A percentile compares a stretch with the other conserved stretches of the same genome.
These are phyloP conservation scores for Vickermania spadyakhi DNA, from an alignment of 208 protist species.

Conservation along the genomic window DNA sequence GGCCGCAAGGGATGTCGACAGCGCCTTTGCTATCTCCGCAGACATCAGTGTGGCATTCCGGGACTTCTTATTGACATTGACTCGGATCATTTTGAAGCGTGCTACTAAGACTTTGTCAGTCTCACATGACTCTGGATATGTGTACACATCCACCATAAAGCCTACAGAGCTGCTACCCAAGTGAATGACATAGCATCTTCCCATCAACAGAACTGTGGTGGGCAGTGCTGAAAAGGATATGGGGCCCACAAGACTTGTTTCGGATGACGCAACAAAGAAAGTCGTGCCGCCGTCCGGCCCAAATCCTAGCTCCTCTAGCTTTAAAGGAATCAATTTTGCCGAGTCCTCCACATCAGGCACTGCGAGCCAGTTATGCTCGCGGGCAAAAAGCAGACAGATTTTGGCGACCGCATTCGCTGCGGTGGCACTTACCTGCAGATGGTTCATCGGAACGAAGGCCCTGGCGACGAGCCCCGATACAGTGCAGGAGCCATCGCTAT, in stretches of 20 bases:
- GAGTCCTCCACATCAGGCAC: slow-evolving; percentile 3
- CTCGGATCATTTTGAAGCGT: not conserved
- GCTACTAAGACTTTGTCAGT: not conserved
- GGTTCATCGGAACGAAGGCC: slow-evolving; percentile 54
- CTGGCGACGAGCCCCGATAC: not conserved
- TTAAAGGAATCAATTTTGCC: not conserved
- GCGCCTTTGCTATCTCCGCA: not conserved
- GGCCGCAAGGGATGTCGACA: not conserved
- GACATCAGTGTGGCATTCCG: not conserved
- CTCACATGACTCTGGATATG: not conserved
- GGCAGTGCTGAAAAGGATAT: not conserved
- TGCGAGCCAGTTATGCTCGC: slow-evolving; percentile 47
- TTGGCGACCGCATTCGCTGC: slow-evolving; percentile 38
- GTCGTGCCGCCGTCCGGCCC: not conserved
- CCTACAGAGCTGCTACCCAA: not conserved
- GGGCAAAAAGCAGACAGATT: slow-evolving; percentile 39
- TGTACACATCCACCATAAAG: not conserved
- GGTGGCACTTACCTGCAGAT: slow-evolving; percentile 37
- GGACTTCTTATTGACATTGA: not conserved
- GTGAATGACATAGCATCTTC: not conserved
- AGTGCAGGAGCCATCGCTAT: not conserved
- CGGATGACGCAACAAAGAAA: not conserved
- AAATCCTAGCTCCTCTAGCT: not conserved
- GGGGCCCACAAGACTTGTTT: too few relatives aligned
- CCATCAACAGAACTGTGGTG: not conserved